Evolutionary conservation across 139 green algal species (phyloP), one percentile per base, ranked within the genome.

Genomic region (Coelastrella sp.): DNA sequence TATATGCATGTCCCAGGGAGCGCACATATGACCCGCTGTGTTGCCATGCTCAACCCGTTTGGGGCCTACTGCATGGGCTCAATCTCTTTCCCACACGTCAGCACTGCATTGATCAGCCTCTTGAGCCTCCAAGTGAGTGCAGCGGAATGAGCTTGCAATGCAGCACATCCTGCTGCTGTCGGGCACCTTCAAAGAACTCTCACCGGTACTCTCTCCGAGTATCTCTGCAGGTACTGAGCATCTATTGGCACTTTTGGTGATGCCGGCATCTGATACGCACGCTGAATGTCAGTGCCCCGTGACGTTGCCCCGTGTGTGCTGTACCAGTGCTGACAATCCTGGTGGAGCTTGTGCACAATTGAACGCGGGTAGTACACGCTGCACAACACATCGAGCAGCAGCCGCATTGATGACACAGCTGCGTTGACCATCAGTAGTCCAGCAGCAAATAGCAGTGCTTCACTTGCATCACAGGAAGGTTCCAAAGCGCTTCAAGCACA

Each of bases 181-280:
- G 76, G 0, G 25, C 15, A 12, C 74, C 17, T 59, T 61, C 74
- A 57, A 19, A n/a, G 22, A 20, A 57, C 11, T 12, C 82, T 78
- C 27, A 87, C 82, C 65, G 63, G 82, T 25, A 87, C 82, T 24
- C 57, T 63, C 24, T 27, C 61, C 35, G 63, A 87, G 12, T 72
- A 88, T 15, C 68, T 58, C 9, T 81, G 65, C 66, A 81, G 19
- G 68, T 72, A 88, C 49, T 88, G 84, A 8, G 68, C 84, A 17
- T 88, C 84, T 25, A 88, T 88, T 19, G 84, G 84, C 84, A 88
- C 84, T 10, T 27, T 27, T 6, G 84, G 84, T 7, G 84, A 88
- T 14, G 84, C 68, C 0, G 84, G 84, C 68, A 88, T 58, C 84
- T 81, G 66, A 73, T 88, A 88, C 11, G 84, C 84, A 66, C 60